Base-by-base conservation (phyloP, 306 rosid genomes). In the Cicer cuneatum region DNA sequence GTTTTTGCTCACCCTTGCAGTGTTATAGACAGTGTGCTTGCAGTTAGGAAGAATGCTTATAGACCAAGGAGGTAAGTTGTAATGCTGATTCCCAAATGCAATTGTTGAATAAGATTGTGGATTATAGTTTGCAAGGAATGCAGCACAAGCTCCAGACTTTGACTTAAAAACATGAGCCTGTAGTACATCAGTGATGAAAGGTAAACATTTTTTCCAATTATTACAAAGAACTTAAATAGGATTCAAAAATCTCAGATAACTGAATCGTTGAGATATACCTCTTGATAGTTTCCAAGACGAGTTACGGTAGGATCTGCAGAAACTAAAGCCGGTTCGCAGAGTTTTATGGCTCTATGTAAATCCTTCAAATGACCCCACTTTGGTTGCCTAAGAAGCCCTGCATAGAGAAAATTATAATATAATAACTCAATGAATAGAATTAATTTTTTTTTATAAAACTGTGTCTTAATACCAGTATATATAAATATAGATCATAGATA, bases 341-440 rank as follows among this genome's bases (percentile, higher is more conserved):
- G 88, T 74, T 94, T 94, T 77, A 94, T 86, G 66, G 99, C 99
- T 80, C 96, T 84, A 68, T 94, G 96, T 69, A 94, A 82, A 86
- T 94, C 99, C 89, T 85, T 94, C 75, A 94, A 74, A 86, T 94
- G 99, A 43, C 99, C 99, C 99, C 99, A 94, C 73, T 94, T 94
- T 2, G 99, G 99, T 63, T 92, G 90, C 84, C 93, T 86, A 47
- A 71, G 64, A 40, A 94, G 76, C 74, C 99, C 99, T 94, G 92
- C 82, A 78, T 48, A 60, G 11, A 21, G 45, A 71, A 66, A 46
- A 58, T 19, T 64, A 60, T 12, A 58, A 46, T 12, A 16, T 47
- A 15, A 16, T 47, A 15, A 53, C 60, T 73, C 76, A 76, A 19
- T 60, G 72, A 62, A 68, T 24, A 41, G 64, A 65, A 52, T 15